These are phyloP conservation scores for Colletotrichum eremochloae DNA, from an alignment of 2,329 filamentous ascomycete species.

Conservation along the genomic window DNA sequence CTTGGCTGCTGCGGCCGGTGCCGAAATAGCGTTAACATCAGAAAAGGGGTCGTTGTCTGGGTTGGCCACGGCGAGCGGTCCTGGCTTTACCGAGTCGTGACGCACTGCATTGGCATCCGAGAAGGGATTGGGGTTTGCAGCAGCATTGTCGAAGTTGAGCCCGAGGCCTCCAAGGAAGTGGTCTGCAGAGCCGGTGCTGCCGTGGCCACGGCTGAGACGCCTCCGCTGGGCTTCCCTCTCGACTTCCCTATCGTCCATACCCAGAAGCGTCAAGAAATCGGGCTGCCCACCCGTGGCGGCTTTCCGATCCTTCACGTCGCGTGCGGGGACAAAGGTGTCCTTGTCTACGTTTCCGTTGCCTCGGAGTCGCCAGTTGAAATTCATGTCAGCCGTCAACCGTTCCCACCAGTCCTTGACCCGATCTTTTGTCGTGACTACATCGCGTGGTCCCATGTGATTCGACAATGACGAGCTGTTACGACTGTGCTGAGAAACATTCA, in stretches of 20 bases:
- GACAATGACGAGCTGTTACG: constrained; percentile 52
- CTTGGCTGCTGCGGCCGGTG: constrained; percentile 46
- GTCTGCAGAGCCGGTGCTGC: constrained; percentile 53
- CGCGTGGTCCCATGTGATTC: constrained; percentile 35
- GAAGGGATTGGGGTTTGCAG: constrained; percentile 61
- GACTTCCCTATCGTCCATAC: constrained; percentile 58
- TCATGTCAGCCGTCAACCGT: constrained; percentile 56
- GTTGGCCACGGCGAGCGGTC: constrained; percentile 51
- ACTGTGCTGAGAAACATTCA: constrained; percentile 54
- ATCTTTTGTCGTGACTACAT: constrained; percentile 51
- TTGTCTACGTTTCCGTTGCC: constrained; percentile 47
- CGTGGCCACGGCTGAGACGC: constrained; percentile 49
- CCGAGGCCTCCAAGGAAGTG: constrained; percentile 57
- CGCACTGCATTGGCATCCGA: constrained; percentile 60
- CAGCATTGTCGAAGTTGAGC: constrained; percentile 52
- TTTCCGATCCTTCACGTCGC: constrained; percentile 46
- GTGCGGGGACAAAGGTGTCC: constrained; percentile 47
- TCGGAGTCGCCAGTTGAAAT: constrained; percentile 54
- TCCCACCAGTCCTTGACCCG: constrained; percentile 62
- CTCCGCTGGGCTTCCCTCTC: constrained; percentile 54
- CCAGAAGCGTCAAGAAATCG: constrained; percentile 59
- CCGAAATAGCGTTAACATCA: constrained; percentile 60
- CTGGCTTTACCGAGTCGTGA: constrained; percentile 55
- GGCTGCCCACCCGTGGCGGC: constrained; percentile 50
- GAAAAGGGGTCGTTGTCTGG: constrained; percentile 60